Base-by-base conservation (phyloP, 345 rosid species). In the Ailanthus altissimus region DNA sequence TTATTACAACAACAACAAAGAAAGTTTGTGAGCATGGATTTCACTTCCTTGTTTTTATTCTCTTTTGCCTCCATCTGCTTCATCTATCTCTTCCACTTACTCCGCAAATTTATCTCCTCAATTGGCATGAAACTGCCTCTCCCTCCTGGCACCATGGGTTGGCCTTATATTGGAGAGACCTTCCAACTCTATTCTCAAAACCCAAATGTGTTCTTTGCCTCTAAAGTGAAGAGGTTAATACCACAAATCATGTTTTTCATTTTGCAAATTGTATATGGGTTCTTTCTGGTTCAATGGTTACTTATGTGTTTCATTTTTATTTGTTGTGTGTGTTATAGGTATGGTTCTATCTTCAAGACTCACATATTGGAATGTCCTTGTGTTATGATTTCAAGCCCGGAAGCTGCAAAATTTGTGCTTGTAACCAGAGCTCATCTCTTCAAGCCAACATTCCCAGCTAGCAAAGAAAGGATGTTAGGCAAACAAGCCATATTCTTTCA, bases 381-480 rank as follows among this genome's bases (percentile, higher is more conserved):
- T 75, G 96, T 92, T 59, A 91, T 94, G 97, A 84, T 94, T 20
- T 89, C 98, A 5, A 89, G 93, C 80, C 92, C 98, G 1, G 97
- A 92, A 40, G 97, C 96, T 21, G 94, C 92, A 0, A 91, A 86
- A 82, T 89, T 90, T 43, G 97, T 94, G 15, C 91, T 92, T 0
- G 89, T 81, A 5, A 94, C 93, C 1, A 86, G 77, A 67, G 80
- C 96, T 26, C 83, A 91, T 77, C 91, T 94, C 61, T 94, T 94
- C 84, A 92, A 94, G 80, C 98, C 98, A 5, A 91, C 96, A 65
- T 94, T 90, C 64, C 98, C 97, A 0, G 93, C 91, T 4, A 92
- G 96, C 68, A 94, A 94, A 82, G 98, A 94, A 85, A 89, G 91
- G 87, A 90, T 92, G 92, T 25, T 94, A 0, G 98, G 98, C 21